A percentile compares a stretch with the other conserved stretches of the same genome.
Evolutionary conservation across 768 basidiomycete species (phyloP).

Genomic region (Termitomyces sp.): DNA sequence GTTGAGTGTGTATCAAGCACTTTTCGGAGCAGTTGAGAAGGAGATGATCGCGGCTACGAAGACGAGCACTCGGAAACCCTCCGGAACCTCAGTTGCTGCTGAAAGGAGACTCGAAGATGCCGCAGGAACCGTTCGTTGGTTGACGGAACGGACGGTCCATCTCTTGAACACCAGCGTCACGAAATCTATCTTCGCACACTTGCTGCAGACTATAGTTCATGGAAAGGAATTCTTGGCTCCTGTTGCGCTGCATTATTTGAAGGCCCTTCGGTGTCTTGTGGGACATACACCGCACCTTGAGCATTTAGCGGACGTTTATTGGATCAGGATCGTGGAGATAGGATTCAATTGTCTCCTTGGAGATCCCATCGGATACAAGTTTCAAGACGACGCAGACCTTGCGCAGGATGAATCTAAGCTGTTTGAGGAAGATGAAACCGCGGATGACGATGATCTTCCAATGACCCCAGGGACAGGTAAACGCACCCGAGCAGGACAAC

Average conservation of each 20-base stretch:
- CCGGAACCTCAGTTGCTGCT: conserved; percentile 38
- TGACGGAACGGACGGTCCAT: conserved; percentile 59
- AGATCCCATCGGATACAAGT: conserved; percentile 37
- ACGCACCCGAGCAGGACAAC: conserved; percentile 25
- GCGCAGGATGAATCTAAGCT: conserved; percentile 29
- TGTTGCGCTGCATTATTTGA: conserved; percentile 77
- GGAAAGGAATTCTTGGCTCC: conserved; percentile 50
- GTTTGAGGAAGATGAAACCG: conserved; percentile 24
- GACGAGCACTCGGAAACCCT: conserved; percentile 33
- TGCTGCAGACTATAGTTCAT: conserved; percentile 55
- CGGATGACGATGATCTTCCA: conserved; percentile 19
- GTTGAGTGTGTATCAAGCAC: conserved; percentile 64
- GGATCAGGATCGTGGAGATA: conserved; percentile 65
- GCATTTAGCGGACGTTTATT: conserved; percentile 55
- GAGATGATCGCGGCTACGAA: conserved; percentile 54
- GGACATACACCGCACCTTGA: conserved; percentile 74
- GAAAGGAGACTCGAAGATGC: conserved; percentile 60
- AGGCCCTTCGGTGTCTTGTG: conserved; percentile 64
- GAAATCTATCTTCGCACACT: conserved; percentile 56
- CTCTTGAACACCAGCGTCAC: conserved; percentile 51
- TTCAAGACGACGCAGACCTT: conserved; percentile 26
- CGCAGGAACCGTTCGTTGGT: conserved; percentile 64
- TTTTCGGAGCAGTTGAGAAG: conserved; percentile 59
- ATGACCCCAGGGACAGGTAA: conserved; percentile 35
- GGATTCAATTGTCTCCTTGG: conserved; percentile 76